A percentile compares a stretch with the other conserved stretches of the same genome.
Conservation (phyloP, 2,329 filamentous ascomycete genomes). For the Aaosphaeria arxii region DNA sequence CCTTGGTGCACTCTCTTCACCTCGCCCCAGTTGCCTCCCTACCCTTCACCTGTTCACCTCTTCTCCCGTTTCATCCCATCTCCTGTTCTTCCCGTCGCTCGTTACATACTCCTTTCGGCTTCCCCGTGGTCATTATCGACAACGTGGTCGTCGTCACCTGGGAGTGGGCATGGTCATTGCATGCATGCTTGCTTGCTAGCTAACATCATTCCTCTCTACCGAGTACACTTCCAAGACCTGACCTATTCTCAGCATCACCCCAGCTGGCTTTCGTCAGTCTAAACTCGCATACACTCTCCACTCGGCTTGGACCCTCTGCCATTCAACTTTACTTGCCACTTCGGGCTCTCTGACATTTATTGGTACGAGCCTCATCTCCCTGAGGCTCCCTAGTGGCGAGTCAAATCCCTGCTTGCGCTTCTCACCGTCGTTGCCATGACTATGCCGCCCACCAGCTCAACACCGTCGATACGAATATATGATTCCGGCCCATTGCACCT, state of each 20-base stretch:
- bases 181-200: slow-evolving; percentile 17
- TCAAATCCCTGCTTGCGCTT: slow-evolving; percentile 24
- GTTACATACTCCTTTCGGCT: neutral
- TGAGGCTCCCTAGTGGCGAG: slow-evolving; percentile 12
- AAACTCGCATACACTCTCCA: no score
- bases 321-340: neutral
- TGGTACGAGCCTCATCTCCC: slow-evolving; percentile 7
- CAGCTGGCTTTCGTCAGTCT: no score
- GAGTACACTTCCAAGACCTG: no score
- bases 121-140: neutral
- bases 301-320: neutral
- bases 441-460: slow-evolving; percentile 33
- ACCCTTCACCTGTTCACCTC: neutral
- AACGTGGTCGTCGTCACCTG: neutral
- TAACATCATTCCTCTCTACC: neutral
- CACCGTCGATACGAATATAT: slow-evolving; percentile 43
- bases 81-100: neutral
- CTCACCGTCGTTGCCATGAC: slow-evolving; percentile 11
- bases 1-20: neutral
- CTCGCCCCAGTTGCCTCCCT: neutral
- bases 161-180: slow-evolving; percentile 12
- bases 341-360: neutral
- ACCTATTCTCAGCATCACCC: no score
- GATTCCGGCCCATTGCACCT: slow-evolving; percentile 34
- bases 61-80: neutral